Percentiles rank a stretch among this genome's conserved stretches.
Conservation (phyloP, 306 rosid genomes). For the Dryas alaskensis region DNA sequence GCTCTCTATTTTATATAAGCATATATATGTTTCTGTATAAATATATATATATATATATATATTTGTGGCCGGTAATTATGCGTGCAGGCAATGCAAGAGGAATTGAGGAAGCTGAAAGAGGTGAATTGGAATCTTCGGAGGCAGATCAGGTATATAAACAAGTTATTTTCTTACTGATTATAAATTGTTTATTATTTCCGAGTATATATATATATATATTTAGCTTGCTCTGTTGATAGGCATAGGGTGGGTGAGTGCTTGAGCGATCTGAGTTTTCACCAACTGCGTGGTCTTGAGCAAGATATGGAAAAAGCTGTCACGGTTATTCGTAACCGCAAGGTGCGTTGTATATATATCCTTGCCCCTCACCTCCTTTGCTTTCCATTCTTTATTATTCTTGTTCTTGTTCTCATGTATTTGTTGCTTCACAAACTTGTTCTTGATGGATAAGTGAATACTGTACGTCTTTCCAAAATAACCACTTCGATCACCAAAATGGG, state of each 20-base stretch:
- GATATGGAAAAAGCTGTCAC: slow-evolving; percentile 58
- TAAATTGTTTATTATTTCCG: too few relatives aligned
- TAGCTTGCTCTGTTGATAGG: slow-evolving; percentile 25
- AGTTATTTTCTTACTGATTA: neutral
- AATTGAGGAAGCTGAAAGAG: slow-evolving; percentile 56
- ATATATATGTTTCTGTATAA: neutral
- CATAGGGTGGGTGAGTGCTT: slow-evolving; percentile 74
- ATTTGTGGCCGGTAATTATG: slow-evolving; percentile 5
- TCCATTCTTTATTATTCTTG: too few relatives aligned
- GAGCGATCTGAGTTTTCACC: slow-evolving; percentile 52
- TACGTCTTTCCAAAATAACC: too few relatives aligned
- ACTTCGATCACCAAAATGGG: too few relatives aligned
- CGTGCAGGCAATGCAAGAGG: slow-evolving; percentile 68
- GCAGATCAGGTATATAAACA: slow-evolving; percentile 56
- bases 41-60: neutral
- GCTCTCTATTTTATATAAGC: neutral
- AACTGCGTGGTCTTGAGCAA: slow-evolving; percentile 53
- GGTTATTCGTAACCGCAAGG: slow-evolving; percentile 73
- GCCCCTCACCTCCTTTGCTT: neutral
- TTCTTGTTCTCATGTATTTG: neutral
- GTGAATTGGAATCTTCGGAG: slow-evolving; percentile 58
- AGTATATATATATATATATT: neutral
- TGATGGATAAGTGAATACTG: too few relatives aligned
- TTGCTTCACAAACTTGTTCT: too few relatives aligned
- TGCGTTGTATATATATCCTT: neutral